These are phyloP conservation scores for Lanmaoa rubissima DNA, from an alignment of 768 basidiomycete species.

Conservation along the genomic window DNA sequence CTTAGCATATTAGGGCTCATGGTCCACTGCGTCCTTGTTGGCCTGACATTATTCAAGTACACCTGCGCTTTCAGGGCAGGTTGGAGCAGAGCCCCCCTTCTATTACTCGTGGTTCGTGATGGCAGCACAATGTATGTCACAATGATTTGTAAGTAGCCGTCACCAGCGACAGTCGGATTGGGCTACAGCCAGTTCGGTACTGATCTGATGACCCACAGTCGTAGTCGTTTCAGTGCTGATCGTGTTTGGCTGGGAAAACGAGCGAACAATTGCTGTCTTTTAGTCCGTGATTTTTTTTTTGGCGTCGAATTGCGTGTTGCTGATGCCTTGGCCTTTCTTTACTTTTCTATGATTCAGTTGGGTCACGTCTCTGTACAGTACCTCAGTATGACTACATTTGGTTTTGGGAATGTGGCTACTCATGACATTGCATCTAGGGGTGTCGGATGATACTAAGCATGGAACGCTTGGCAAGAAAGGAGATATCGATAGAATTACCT, in stretches of 20 bases:
- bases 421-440: constrained; percentile 12
- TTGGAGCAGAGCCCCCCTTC: constrained; percentile 18
- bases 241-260: not conserved
- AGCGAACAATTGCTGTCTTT: not conserved
- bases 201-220: constrained; percentile 4
- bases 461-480: constrained; percentile 14
- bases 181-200: not conserved
- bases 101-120: constrained; percentile 21
- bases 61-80: constrained; percentile 11
- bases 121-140: constrained; percentile 10
- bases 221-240: not conserved
- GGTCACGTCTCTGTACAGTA: constrained; percentile 10
- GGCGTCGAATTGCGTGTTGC: not conserved
- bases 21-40: constrained; percentile 15
- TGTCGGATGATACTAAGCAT: constrained; percentile 26
- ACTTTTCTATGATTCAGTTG: constrained; percentile 9
- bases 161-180: not conserved
- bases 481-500: not conserved
- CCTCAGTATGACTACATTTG: constrained; percentile 6
- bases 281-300: constrained; percentile 9
- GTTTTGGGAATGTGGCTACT: not conserved
- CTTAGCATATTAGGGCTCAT: constrained; percentile 13
- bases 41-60: constrained; percentile 23
- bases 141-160: constrained; percentile 6
- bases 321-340: not conserved